Evolutionary conservation across 352 stramenopile species (phyloP).

Genomic region (Stramenopiles sp.): DNA sequence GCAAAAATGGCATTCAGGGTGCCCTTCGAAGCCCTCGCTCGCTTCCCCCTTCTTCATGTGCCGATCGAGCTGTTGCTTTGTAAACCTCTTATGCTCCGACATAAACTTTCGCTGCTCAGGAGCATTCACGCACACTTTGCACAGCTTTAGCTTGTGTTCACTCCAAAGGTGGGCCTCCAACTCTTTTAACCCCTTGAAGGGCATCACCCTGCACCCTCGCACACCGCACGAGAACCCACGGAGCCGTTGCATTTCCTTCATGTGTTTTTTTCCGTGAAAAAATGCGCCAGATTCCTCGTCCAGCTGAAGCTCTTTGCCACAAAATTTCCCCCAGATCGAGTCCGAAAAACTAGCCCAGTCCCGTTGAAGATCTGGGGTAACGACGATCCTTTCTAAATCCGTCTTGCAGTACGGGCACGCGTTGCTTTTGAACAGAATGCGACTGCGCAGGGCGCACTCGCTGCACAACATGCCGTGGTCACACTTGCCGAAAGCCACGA

Average conservation of each 20-base stretch:
- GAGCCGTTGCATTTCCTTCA: background rate
- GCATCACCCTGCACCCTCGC: background rate
- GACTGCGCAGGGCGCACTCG: background rate
- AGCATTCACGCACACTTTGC: constrained; percentile 19
- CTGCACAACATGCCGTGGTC: background rate
- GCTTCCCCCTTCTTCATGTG: constrained; percentile 20
- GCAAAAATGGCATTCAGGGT: constrained; percentile 22
- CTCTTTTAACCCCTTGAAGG: background rate
- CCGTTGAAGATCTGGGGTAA: background rate
- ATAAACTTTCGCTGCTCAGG: constrained; percentile 22
- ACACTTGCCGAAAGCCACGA: background rate
- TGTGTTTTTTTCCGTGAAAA: constrained; percentile 1
- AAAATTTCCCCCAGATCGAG: background rate
- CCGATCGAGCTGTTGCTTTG: constrained; percentile 14
- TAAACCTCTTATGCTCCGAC: constrained; percentile 14
- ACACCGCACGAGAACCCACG: background rate
- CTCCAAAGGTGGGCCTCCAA: background rate
- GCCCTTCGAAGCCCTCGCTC: constrained; percentile 18
- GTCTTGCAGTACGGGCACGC: background rate
- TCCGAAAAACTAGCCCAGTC: background rate
- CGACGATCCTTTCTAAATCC: background rate
- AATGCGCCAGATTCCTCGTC: background rate
- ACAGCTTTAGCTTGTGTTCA: constrained; percentile 19
- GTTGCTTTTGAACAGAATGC: background rate
- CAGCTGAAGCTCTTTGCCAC: background rate